Evolutionary conservation across 2,329 filamentous ascomycete genomes (phyloP).

Genomic region (Trematosphaeria pertusa): DNA sequence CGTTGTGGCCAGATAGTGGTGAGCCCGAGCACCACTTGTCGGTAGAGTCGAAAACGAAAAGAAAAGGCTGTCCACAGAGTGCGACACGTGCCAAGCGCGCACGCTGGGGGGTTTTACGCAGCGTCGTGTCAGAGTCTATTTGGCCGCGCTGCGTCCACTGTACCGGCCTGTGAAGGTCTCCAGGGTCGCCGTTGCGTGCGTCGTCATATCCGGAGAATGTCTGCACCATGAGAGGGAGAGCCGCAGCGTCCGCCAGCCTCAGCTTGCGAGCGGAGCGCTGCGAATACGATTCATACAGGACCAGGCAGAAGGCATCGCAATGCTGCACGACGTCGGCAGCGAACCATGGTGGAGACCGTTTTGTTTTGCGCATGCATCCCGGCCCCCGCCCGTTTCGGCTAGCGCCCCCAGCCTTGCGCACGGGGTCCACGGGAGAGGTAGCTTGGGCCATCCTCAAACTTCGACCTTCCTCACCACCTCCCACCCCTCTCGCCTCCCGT

Average conservation of each 20-base stretch:
- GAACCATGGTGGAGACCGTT: not conserved
- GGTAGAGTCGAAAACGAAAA: not conserved
- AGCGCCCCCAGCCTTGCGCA: not conserved
- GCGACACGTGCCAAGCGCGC: not conserved
- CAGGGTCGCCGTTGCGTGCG: not conserved
- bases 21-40: not conserved
- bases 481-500: constrained; percentile 8
- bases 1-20: not conserved
- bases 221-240: too few species aligned
- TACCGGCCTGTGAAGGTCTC: not conserved
- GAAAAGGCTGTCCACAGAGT: not conserved
- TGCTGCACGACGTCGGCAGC: constrained; percentile 2
- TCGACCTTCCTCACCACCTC: constrained; percentile 18
- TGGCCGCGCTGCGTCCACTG: not conserved
- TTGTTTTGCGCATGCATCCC: not conserved
- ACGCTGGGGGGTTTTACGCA: not conserved
- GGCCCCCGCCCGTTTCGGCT: not conserved
- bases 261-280: too few species aligned
- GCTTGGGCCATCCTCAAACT: constrained; percentile 1
- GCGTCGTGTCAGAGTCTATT: not conserved
- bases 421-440: not conserved
- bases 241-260: too few species aligned
- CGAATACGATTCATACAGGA: not conserved
- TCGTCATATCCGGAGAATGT: too few species aligned
- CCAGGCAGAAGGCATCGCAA: not conserved